These are phyloP conservation scores for Mortierella sp. DNA, from an alignment of 371 early-diverging fungal genomes.

Conservation along the genomic window DNA sequence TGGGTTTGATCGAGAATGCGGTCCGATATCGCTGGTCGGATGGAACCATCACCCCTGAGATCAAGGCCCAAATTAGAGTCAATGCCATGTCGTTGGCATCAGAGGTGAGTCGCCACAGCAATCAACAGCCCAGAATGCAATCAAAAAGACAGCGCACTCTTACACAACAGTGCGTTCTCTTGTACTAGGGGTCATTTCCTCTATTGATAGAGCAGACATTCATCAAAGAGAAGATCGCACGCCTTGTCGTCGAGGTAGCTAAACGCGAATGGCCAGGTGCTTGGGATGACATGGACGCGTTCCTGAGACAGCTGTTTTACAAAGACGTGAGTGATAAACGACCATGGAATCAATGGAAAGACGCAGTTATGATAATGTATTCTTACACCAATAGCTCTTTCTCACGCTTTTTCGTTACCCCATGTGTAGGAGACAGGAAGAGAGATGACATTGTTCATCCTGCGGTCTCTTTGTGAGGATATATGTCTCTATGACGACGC, in stretches of 20 bases:
- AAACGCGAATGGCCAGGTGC: constrained; percentile 66
- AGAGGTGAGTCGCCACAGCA: too few relatives aligned
- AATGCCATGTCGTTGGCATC: constrained; percentile 50
- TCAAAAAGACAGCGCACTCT: background rate
- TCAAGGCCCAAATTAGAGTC: constrained; percentile 41
- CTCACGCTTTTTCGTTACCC: background rate
- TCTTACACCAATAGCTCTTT: background rate
- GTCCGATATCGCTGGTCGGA: constrained; percentile 60
- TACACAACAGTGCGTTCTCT: too few relatives aligned
- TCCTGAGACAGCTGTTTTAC: constrained; percentile 55
- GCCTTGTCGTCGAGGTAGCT: constrained; percentile 62
- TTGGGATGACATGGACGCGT: constrained; percentile 64
- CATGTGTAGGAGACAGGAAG: constrained; percentile 47
- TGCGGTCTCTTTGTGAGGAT: constrained; percentile 61
- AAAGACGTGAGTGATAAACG: constrained; percentile 44
- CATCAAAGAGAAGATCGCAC: constrained; percentile 62
- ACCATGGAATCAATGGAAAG: background rate
- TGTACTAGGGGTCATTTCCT: constrained; percentile 19
- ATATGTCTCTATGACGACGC: constrained; percentile 65
- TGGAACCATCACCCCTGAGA: constrained; percentile 25
- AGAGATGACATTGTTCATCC: constrained; percentile 58
- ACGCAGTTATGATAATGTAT: background rate
- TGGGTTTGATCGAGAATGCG: constrained; percentile 60
- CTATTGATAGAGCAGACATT: constrained; percentile 39
- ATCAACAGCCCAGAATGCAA: too few relatives aligned